Percentiles rank a stretch among this genome's conserved stretches.
phyloP scores from a whole-genome alignment of 208 protist genomes.

The Porcisia hertigi region DNA sequence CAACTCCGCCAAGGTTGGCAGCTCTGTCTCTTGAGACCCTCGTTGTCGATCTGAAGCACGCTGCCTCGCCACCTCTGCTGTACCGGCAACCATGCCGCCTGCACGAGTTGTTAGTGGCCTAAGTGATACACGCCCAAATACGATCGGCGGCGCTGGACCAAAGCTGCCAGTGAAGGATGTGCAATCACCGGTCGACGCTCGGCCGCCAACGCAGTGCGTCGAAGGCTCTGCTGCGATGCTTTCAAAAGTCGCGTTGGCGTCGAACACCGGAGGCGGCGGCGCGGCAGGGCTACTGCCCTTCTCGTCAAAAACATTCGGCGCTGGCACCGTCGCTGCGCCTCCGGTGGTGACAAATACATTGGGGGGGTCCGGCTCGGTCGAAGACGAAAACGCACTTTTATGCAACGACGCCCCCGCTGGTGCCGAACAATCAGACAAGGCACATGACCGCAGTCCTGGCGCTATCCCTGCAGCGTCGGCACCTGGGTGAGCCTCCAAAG shows the following conservation, averaged over 20 bases:
- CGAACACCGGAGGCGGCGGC: neutral
- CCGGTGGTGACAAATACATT: conserved; percentile 7
- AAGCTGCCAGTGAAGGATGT: neutral
- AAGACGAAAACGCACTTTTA: too few relatives aligned
- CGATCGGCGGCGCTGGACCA: conserved; percentile 8
- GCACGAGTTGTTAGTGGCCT: neutral
- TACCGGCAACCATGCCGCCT: neutral
- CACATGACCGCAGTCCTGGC: conserved; percentile 1
- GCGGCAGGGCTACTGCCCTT: neutral
- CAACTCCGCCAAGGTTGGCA: conserved; percentile 28
- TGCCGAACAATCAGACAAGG: neutral
- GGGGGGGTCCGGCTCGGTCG: conserved; percentile 14
- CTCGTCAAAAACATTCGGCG: conserved; percentile 7
- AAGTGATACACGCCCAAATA: conserved; percentile 2
- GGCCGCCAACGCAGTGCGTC: neutral
- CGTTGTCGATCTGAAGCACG: neutral
- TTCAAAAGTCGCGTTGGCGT: neutral
- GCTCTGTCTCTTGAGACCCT: neutral
- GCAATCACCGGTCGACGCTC: neutral
- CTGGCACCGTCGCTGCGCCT: neutral
- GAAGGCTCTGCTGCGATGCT: neutral
- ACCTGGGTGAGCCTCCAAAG: neutral
- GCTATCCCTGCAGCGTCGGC: neutral
- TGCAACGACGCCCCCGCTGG: neutral
- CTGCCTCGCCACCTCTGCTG: neutral